Conservation (phyloP, 176 grass and related monocot genomes). For the Calamus simplicifolius region DNA sequence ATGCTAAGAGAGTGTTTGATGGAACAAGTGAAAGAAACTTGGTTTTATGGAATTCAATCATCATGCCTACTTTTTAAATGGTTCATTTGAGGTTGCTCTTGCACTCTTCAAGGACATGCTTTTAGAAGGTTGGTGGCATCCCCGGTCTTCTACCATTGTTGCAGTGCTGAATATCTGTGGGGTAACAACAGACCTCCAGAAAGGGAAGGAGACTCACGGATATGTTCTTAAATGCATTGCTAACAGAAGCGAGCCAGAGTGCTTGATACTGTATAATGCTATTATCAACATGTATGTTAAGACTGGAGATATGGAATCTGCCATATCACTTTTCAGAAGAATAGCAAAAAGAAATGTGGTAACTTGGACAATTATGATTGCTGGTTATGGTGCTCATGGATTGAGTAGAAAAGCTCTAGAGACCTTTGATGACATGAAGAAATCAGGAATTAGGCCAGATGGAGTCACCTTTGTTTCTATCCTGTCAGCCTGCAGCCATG, state of each 20-base stretch:
- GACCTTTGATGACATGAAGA: background rate
- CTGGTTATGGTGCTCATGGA: constrained; percentile 11
- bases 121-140: background rate
- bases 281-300: constrained; percentile 16
- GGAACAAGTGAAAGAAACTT: constrained; percentile 8
- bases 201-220: constrained; percentile 17
- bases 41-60: constrained; percentile 17
- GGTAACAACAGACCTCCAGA: background rate
- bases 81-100: constrained; percentile 6
- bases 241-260: background rate
- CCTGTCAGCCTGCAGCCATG: constrained; percentile 16
- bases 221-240: background rate
- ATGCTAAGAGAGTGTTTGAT: constrained; percentile 3
- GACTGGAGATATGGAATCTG: constrained; percentile 1
- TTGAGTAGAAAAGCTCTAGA: constrained; percentile 8
- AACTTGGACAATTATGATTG: constrained; percentile 11
- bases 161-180: constrained; percentile 9
- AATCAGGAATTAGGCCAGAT: constrained; percentile 14
- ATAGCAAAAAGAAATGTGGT: constrained; percentile 14
- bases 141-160: background rate
- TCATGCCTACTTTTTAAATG: constrained; percentile 7
- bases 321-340: background rate
- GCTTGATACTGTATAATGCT: constrained; percentile 1
- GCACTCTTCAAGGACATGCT: constrained; percentile 6
- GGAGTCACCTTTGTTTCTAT: constrained; percentile 8